Evolutionary conservation across 116 monocot genomes (phyloP), one percentile per base, ranked within the genome.

Genomic region (Zostera marina): DNA sequence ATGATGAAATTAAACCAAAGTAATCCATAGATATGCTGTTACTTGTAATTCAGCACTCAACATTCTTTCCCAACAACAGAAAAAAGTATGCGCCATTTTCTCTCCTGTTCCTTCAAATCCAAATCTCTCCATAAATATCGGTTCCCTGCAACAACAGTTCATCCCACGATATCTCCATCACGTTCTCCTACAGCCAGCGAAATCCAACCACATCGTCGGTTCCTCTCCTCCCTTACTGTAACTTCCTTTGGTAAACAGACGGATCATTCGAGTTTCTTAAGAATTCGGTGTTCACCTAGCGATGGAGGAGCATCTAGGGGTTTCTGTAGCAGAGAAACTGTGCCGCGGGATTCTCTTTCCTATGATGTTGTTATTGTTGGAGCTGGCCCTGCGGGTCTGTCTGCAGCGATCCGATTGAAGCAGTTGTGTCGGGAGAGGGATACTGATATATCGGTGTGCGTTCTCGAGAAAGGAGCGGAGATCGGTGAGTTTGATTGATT

Each of bases 321-420:
- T 11, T 72, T 75, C 42, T 62, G 71, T 23, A 56, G 71, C 23
- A 49, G 23, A 1, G 61, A 45, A 47, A 40, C 63, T 6, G 66
- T 59, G 38, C 69, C 55, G 11, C 61, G 87, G 48, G 92, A 92
- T 60, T 64, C 67, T 24, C 58, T 92, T 61, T 59, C 75, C 9
- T 92, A 87, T 58, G 92, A 92, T 44, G 87, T 92, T 22, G 83
- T 92, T n/a, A 76, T 92, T 56, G 86, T 91, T 25, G 91, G 91
- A 14, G 91, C 86, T 20, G 91, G 91, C 16, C 91, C 91, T 0
- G 87, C 92, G 1, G 92, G 92, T 55, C 42, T 92, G 47, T 80
- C 92, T 47, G 92, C 92, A 15, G 87, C 92, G 43, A 92, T 87
- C 44, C 75, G 83, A 62, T 39, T 92, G 72, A 92, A 92, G 81